These are phyloP conservation scores for Colletotrichum sp. DNA, from an alignment of 2,329 filamentous ascomycete species.

Conservation along the genomic window DNA sequence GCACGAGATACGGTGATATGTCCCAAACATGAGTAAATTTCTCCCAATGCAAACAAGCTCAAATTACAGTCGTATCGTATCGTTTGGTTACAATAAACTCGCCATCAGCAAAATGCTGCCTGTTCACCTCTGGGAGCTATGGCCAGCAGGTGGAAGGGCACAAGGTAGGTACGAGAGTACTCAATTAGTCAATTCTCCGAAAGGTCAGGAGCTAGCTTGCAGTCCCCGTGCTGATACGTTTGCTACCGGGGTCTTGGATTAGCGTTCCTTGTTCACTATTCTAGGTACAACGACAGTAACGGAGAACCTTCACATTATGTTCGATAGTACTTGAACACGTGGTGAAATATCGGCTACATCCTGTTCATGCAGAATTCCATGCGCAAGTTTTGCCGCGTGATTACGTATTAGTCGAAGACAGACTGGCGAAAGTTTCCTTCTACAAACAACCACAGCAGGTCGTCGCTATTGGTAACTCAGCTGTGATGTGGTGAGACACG, in stretches of 20 bases:
- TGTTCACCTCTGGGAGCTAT: not conserved
- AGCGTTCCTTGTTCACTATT: fast-evolving
- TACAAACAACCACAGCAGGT: not conserved
- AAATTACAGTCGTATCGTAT: not conserved
- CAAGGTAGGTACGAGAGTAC: not conserved
- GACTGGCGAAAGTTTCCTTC: not conserved
- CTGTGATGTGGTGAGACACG: not conserved
- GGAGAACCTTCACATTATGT: fast-evolving
- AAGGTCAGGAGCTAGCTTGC: not conserved
- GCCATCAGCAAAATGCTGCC: not conserved
- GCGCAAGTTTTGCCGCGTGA: not conserved
- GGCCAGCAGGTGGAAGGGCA: not conserved
- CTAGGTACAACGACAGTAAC: not conserved
- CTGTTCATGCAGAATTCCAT: not conserved
- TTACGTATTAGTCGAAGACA: fast-evolving
- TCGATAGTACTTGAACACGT: not conserved
- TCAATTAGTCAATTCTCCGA: not conserved
- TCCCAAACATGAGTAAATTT: not conserved
- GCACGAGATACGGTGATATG: not conserved
- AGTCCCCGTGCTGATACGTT: not conserved
- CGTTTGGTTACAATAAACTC: not conserved
- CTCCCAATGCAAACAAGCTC: fast-evolving
- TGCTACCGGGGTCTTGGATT: fast-evolving
- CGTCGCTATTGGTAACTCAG: fast-evolving
- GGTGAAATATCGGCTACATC: not conserved